phyloP scores from a whole-genome alignment of 352 stramenopile genomes.

The Pythium rishiriense region DNA sequence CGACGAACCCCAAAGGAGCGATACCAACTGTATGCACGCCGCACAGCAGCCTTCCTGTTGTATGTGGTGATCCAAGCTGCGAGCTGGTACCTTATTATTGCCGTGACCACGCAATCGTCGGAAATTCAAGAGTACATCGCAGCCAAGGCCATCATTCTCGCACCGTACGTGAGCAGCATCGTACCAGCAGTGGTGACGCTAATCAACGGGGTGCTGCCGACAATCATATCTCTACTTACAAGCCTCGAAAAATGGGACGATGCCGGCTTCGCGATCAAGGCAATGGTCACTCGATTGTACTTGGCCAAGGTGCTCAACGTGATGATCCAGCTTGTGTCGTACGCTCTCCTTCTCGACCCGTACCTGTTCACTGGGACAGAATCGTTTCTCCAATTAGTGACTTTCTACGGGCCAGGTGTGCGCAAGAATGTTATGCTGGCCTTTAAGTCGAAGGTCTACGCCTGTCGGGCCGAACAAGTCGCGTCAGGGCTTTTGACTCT shows the following conservation, averaged over 20 bases:
- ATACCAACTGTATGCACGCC: conserved; percentile 56
- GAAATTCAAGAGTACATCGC: conserved; percentile 55
- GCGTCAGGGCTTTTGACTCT: conserved; percentile 64
- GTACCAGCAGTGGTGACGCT: conserved; percentile 70
- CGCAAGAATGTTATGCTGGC: conserved; percentile 65
- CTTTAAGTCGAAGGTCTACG: conserved; percentile 53
- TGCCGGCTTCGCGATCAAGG: conserved; percentile 77
- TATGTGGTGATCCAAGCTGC: conserved; percentile 67
- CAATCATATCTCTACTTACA: conserved; percentile 65
- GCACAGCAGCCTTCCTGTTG: conserved; percentile 48
- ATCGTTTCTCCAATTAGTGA: conserved; percentile 37
- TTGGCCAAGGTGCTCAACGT: conserved; percentile 85
- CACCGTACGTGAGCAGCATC: conserved; percentile 58
- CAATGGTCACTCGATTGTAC: conserved; percentile 79
- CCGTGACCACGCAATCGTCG: conserved; percentile 68
- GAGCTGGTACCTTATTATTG: conserved; percentile 73
- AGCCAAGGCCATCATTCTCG: conserved; percentile 38
- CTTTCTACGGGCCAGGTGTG: conserved; percentile 43
- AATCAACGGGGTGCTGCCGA: conserved; percentile 72
- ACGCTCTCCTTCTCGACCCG: conserved; percentile 64
- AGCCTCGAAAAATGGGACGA: conserved; percentile 79
- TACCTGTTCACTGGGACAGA: conserved; percentile 50
- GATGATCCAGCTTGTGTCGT: conserved; percentile 78
- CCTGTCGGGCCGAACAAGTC: conserved; percentile 65
- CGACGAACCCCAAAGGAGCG: conserved; percentile 51